Evolutionary conservation across 2,329 filamentous ascomycete genomes (phyloP), one percentile per base, ranked within the genome.

Genomic region (Xylaria arbuscula): DNA sequence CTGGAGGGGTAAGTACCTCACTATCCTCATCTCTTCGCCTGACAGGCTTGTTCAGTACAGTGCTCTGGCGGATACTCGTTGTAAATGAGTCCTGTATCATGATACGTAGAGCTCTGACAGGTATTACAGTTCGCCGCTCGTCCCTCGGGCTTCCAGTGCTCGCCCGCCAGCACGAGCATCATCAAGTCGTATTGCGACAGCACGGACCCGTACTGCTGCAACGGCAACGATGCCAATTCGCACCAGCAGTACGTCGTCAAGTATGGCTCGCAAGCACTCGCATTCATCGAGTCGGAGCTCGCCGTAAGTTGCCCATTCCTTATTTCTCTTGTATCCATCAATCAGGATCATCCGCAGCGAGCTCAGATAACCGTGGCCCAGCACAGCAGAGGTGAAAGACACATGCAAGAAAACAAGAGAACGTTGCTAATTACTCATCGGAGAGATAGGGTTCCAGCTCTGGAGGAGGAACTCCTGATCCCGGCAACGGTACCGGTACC

Each of bases 131-230:
- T 91, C 69, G 87, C 87, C 61, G 85, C 88, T 38, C 86, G 89
- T 4, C 84, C 87, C 0, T 73, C 81, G 3, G 87, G 87, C 32
- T 90, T 88, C 78, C 79, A 78, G 51, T 91, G 89, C 80, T 79
- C 82, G 0, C 84, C 87, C 10, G 83, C 81, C 28, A 83, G 78
- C 69, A 75, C 79, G 8, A 75, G 72, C 75, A 88, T 87, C 73
- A 87, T 91, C 72, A 81, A 89, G 79, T 88, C 87, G 4, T 91
- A 91, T 82, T 91, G 89, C 77, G 89, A 92, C 73, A 80, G 84
- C 4, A 74, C 85, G 2, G 89, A 91, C 70, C 88, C 88, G 0
- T 91, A 89, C 80, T 91, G 89, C 83, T 91, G 88, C 79, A 89
- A 85, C 50, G 89, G 89, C 57, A 89, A 84, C 73, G 83, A 90